These are phyloP conservation scores for Pseudonitzschia multiseries DNA, from an alignment of 108 stramenopile species.

Conservation along the genomic window DNA sequence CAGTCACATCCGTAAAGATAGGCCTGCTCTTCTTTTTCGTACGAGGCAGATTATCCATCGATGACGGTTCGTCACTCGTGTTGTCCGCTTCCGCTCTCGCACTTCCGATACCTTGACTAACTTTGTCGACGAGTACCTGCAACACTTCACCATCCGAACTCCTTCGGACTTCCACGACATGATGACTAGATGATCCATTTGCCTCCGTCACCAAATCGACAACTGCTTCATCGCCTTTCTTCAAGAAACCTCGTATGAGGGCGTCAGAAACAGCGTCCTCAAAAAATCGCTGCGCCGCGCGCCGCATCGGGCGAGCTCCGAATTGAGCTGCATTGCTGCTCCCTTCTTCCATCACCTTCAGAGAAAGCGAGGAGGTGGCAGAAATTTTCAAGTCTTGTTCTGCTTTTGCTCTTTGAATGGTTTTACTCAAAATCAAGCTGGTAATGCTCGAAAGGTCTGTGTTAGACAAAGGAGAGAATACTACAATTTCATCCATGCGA, in stretches of 20 bases:
- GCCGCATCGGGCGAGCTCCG: conserved; percentile 85
- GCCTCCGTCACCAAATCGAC: conserved; percentile 32
- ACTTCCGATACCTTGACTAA: conserved; percentile 29
- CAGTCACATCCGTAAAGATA: background rate
- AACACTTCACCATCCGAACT: conserved; percentile 19
- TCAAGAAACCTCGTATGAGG: conserved; percentile 76
- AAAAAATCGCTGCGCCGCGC: conserved; percentile 82
- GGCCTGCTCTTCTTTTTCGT: conserved; percentile 26
- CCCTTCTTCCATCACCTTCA: conserved; percentile 68
- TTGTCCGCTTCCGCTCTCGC: background rate
- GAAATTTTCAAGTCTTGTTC: conserved; percentile 59
- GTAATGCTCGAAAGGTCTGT: conserved; percentile 78
- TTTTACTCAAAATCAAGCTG: conserved; percentile 54
- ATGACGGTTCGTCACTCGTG: background rate
- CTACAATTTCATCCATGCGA: conserved; percentile 98
- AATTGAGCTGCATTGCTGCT: conserved; percentile 74
- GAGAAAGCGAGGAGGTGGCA: conserved; percentile 47
- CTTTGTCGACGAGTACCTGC: conserved; percentile 32
- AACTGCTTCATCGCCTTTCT: conserved; percentile 59
- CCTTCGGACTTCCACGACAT: conserved; percentile 24
- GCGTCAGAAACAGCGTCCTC: conserved; percentile 88
- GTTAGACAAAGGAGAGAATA: conserved; percentile 84
- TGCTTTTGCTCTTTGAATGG: conserved; percentile 55
- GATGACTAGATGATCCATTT: conserved; percentile 15
- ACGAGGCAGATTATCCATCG: conserved; percentile 6